Evolutionary conservation across 768 basidiomycete species (phyloP), one percentile per base, ranked within the genome.

Genomic region (Trichaptum fuscoviolaceum): DNA sequence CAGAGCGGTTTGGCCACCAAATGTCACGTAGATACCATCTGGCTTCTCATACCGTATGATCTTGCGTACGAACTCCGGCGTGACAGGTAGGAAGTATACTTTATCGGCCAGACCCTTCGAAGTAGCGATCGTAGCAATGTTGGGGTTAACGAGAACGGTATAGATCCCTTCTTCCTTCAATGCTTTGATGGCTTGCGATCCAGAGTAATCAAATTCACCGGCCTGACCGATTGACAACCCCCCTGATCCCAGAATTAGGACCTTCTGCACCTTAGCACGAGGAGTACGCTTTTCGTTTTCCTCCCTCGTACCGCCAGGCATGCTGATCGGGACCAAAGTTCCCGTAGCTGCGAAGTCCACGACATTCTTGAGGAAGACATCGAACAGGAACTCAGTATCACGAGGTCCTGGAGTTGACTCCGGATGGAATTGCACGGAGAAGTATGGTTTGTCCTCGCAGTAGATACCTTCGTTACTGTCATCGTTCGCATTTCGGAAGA

Each of bases 161-260:
- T 97, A 99, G 74, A 99, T 99, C 35, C 97, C 97, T 76, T 99
- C 97, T 75, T 94, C 94, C 80, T 99, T 99, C 70, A 99, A 85
- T 10, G 97, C 97, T 79, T 99, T 99, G 85, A 99, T 96, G 15
- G 97, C 96, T 76, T 99, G 97, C 52, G 95, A 96, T 69, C 97
- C 97, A 0, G 97, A 99, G 80, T 99, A 99, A 79, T 99, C 97
- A 79, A 99, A 99, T 78, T 99, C 97, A 71, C 97, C 97, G 0
- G 97, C 97, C 75, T 99, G 97, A 63, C 97, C 97, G 70, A 99
- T 99, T 12, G 96, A 98, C 23, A 99, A 82, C 69, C 97, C 97
- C 30, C 97, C 97, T 7, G 96, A 98, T 61, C 97, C 97, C 63
- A 99, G 88, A 70, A 99, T 94, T 71, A 99, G 84, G 64, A 99